Evolutionary conservation across 2,329 filamentous ascomycete genomes (phyloP), one percentile per base, ranked within the genome.

Genomic region (Aspergillus fijiensis): DNA sequence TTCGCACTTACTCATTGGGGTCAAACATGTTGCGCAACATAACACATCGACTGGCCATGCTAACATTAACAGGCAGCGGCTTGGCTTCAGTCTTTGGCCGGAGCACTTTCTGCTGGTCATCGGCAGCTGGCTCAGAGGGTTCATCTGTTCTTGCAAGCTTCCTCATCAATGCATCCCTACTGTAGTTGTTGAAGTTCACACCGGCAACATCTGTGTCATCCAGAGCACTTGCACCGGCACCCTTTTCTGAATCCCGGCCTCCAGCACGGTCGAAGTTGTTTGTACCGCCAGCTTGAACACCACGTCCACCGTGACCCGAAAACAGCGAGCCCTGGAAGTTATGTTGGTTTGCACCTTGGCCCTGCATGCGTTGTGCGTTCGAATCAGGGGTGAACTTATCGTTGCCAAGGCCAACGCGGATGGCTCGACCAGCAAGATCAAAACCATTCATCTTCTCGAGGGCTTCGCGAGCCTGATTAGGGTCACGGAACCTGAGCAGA

Each of bases 361-460:
- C 89, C 77, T 92, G 90, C 82, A 96, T 96, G 80, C 92, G 92
- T 82, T 96, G 92, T 74, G 92, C 90, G 79, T 92, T 96, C 79
- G 92, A 95, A 81, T 98, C 95, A 73, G 93, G 90, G 79, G 93
- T 98, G 81, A 98, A 98, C 87, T 98, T 98, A 90, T 99, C 95
- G 82, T 97, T 99, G 80, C 95, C 95, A 82, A 99, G 91, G 79
- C 95, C 95, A 78, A 99, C 96, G 75, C 95, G 92, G 77, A 99
- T 98, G 65, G 93, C 92, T 76, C 95, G 93, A 79, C 93, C 93
- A 72, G 95, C 95, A 69, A 99, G 88, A 80, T 98, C 95, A 81
- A 98, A 99, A 66, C 94, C 93, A 79, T 99, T 99, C 94, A 99
- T 97, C 80, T 97, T 96, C 78, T 97, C 92, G 65, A 99, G 83